Base-by-base conservation (phyloP, 2,329 filamentous ascomycete genomes). In the Colletotrichum noveboracense region DNA sequence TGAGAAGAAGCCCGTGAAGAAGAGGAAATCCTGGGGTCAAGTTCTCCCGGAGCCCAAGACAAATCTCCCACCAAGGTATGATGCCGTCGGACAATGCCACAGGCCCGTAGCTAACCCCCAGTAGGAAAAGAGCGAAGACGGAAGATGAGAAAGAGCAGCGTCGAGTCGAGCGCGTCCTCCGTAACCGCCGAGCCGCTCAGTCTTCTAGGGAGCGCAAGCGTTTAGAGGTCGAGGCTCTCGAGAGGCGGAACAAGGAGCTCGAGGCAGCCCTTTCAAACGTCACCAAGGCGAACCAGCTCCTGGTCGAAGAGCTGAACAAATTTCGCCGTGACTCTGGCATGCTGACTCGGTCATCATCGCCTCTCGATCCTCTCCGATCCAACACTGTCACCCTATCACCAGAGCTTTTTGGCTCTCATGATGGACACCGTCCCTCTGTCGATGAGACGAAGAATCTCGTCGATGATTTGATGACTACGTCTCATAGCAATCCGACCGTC, bases 101-200 rank as follows among this genome's bases (percentile, higher is more conserved):
- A 55, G 28, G 36, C 24, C 77, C 78, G 16, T 14, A 32, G 30
- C 58, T 60, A 14, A 18, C 5, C 10, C 9, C 8, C 10, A 56
- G 0, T 77, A 95, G 94, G 79, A 99, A 99, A 92, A 95, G 97
- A 77, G 97, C 97, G 80, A 99, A 98, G 91, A 99, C 97, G 4
- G 96, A 98, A 81, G 97, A 98, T 82, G 97, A 99, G 86, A 99
- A 99, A 88, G 97, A 98, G 87, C 97, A 99, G 86, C 94, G 97
- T 60, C 94, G 97, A 77, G 97, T 98, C 71, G 97, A 99, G 88
- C 95, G 97, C 77, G 97, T 99, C 78, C 95, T 98, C 80, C 94
- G 97, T 60, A 99, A 99, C 84, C 95, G 97, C 79, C 95, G 96
- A 75, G 97, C 97, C 61, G 97, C 97, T 55, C 97, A 98, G 89